phyloP scores from a whole-genome alignment of 352 stramenopile species.

The Phytophthora pseudosyringae region DNA sequence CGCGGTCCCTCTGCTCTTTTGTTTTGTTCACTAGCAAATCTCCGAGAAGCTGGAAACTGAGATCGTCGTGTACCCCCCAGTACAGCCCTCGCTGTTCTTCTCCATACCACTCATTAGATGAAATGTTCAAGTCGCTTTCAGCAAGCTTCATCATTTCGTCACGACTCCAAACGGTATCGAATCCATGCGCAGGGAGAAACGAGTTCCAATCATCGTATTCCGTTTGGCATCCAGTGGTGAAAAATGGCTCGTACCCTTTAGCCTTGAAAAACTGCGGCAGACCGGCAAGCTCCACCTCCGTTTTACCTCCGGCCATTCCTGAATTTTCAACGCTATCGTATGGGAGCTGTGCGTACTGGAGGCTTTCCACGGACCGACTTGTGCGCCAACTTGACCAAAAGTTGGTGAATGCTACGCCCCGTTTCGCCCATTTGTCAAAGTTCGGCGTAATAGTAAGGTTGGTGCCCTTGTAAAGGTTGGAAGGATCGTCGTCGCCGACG shows the following conservation, averaged over 20 bases:
- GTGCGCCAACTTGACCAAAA: conserved; percentile 70
- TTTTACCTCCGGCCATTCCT: conserved; percentile 40
- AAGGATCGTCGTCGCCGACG: conserved; percentile 42
- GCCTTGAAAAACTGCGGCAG: conserved; percentile 60
- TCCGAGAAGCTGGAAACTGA: conserved; percentile 51
- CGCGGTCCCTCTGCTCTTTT: conserved; percentile 36
- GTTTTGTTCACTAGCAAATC: conserved; percentile 58
- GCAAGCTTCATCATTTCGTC: conserved; percentile 50
- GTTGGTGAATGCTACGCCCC: conserved; percentile 56
- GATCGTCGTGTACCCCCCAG: conserved; percentile 64
- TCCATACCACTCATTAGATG: conserved; percentile 39
- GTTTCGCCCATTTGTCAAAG: conserved; percentile 59
- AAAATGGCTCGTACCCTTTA: conserved; percentile 58
- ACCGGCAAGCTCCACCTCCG: conserved; percentile 37
- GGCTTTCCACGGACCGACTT: conserved; percentile 65
- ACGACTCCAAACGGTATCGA: conserved; percentile 49
- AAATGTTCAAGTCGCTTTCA: conserved; percentile 43
- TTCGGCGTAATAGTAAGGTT: conserved; percentile 49
- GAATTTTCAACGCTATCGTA: conserved; percentile 47
- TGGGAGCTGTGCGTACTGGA: conserved; percentile 57
- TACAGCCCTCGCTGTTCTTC: conserved; percentile 14
- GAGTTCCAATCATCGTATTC: conserved; percentile 59
- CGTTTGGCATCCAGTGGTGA: conserved; percentile 49
- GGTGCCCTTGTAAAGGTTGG: conserved; percentile 43
- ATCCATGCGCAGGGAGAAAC: conserved; percentile 58